Percentiles rank a stretch among this genome's conserved stretches.
These are phyloP conservation scores for Themeda triandra DNA, from an alignment of 176 grass and related monocot species.

Conservation along the genomic window DNA sequence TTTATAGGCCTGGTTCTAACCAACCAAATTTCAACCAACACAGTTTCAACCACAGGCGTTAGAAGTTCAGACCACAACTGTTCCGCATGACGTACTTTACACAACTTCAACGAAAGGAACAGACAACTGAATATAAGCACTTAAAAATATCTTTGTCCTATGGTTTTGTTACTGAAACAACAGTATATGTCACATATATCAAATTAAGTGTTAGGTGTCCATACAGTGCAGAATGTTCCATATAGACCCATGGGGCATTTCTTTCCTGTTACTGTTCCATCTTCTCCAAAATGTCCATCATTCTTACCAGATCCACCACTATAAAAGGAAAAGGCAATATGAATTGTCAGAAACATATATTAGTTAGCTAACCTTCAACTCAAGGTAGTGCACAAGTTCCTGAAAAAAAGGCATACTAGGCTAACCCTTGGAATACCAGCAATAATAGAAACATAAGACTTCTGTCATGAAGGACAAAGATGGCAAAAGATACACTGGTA, in stretches of 20 bases:
- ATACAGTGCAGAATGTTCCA: slow-evolving; percentile 93
- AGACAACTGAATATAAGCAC: not conserved
- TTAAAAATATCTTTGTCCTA: not conserved
- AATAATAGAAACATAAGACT: not conserved
- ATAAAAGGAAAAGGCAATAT: slow-evolving; percentile 21
- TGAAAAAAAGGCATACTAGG: not conserved
- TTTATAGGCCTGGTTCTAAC: not conserved
- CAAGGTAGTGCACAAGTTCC: not conserved
- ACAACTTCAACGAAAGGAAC: slow-evolving; percentile 9
- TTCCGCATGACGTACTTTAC: not conserved
- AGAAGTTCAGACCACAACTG: too few relatives aligned
- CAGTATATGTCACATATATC: not conserved
- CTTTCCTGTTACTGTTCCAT: slow-evolving; percentile 80
- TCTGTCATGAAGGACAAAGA: not conserved
- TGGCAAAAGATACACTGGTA: not conserved
- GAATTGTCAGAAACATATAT: slow-evolving; percentile 17
- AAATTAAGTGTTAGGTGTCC: slow-evolving; percentile 24
- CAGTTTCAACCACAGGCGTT: too few relatives aligned
- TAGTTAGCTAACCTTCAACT: not conserved
- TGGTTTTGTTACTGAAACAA: not conserved
- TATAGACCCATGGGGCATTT: slow-evolving; percentile 80
- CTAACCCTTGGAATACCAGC: not conserved
- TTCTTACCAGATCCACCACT: slow-evolving; percentile 84
- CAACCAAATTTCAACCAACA: not conserved
- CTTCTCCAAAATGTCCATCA: slow-evolving; percentile 64